Percentiles rank a stretch among this genome's conserved stretches.
These are phyloP conservation scores for Eutrema heterophyllum DNA, from an alignment of 345 rosid species.

Conservation along the genomic window DNA sequence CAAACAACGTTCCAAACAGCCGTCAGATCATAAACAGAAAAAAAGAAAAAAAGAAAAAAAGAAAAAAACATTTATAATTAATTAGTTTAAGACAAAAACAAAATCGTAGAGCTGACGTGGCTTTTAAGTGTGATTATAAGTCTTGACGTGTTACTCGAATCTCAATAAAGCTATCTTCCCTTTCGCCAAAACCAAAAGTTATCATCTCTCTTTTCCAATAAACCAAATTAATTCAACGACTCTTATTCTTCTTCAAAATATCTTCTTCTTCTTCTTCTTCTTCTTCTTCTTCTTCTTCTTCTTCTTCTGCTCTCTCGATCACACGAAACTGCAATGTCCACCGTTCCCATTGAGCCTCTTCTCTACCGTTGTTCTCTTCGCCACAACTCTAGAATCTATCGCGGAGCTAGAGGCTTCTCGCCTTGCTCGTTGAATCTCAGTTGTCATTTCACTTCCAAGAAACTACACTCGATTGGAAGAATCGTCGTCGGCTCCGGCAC, in stretches of 20 bases:
- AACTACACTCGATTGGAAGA: constrained; percentile 20
- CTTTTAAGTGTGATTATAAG: neutral
- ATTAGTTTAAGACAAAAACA: no score
- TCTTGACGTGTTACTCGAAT: constrained; percentile 1
- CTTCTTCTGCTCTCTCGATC: neutral
- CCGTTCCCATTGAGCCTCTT: constrained; percentile 39
- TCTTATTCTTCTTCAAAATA: constrained; percentile 13
- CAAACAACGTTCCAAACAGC: no score
- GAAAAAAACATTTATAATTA: no score
- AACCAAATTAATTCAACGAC: constrained; percentile 16
- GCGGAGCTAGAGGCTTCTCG: constrained; percentile 5
- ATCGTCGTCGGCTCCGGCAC: neutral
- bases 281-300: neutral
- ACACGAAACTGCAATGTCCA: constrained; percentile 36
- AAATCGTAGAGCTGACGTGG: neutral
- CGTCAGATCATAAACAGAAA: no score
- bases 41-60: no score
- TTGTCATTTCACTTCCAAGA: constrained; percentile 16
- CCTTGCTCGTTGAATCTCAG: constrained; percentile 25
- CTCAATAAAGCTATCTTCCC: neutral
- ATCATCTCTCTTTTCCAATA: neutral
- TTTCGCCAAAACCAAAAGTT: constrained; percentile 3
- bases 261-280: constrained; percentile 1
- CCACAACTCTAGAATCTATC: neutral
- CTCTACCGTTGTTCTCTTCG: constrained; percentile 30